Conservation (phyloP, 2,329 filamentous ascomycete genomes). For the Blastomyces parvus region DNA sequence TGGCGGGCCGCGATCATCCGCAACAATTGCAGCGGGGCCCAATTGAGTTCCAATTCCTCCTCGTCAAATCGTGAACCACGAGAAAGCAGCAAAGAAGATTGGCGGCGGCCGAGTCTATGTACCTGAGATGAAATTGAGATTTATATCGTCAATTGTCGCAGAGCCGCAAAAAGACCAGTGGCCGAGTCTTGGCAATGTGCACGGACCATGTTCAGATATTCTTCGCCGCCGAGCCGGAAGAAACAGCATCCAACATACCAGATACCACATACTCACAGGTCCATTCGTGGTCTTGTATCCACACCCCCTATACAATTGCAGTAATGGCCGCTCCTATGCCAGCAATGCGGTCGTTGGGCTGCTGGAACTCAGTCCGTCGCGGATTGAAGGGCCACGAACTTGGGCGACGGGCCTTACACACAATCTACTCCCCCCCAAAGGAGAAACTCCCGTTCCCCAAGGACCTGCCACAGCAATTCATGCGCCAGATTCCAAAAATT, state of each 20-base stretch:
- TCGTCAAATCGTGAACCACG: not conserved
- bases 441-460: slow-evolving; percentile 33
- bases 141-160: not conserved
- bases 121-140: slow-evolving; percentile 1
- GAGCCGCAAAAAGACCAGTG: slow-evolving; percentile 1
- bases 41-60: not conserved
- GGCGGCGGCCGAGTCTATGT: not conserved
- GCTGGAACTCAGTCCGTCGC: slow-evolving; percentile 57
- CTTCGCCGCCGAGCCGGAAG: not conserved
- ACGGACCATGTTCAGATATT: slow-evolving; percentile 14
- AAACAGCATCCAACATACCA: not conserved
- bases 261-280: slow-evolving; percentile 18
- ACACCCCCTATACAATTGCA: slow-evolving; percentile 9
- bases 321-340: slow-evolving; percentile 50
- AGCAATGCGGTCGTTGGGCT: slow-evolving; percentile 57
- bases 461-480: slow-evolving; percentile 34
- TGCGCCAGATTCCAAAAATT: slow-evolving; percentile 34
- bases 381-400: slow-evolving; percentile 42
- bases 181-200: slow-evolving; percentile 12
- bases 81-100: not conserved
- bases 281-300: slow-evolving; percentile 11
- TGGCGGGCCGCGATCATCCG: not conserved
- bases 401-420: slow-evolving; percentile 42
- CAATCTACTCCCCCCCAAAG: slow-evolving; percentile 38
- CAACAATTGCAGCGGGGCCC: not conserved